A percentile compares a stretch with the other conserved stretches of the same genome.
These are phyloP conservation scores for Oropetium thomaeum DNA, from an alignment of 176 grass and related monocot genomes.

Conservation along the genomic window DNA sequence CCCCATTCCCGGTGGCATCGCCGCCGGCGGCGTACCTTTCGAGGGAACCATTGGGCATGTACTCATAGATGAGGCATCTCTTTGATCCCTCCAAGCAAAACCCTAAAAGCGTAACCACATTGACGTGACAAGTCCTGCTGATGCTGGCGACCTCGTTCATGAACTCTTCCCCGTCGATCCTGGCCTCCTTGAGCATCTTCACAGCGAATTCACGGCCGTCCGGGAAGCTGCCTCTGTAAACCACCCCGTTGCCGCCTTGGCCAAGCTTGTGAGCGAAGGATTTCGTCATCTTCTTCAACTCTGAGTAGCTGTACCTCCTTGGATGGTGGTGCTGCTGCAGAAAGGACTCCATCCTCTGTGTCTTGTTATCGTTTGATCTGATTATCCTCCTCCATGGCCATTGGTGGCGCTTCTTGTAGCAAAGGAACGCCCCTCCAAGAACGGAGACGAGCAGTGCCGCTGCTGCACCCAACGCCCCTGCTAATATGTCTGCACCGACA, in stretches of 20 bases:
- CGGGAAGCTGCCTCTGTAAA: constrained; percentile 46
- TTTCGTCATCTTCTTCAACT: constrained; percentile 47
- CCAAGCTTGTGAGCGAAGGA: constrained; percentile 49
- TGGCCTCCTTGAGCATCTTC: constrained; percentile 48
- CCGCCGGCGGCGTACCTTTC: constrained; percentile 17
- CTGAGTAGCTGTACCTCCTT: constrained; percentile 42
- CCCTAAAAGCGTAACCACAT: constrained; percentile 49
- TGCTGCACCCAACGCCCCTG: neutral
- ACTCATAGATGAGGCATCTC: constrained; percentile 47
- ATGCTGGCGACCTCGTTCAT: constrained; percentile 55
- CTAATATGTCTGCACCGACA: constrained; percentile 33
- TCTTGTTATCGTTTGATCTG: neutral
- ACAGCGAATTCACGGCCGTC: constrained; percentile 36
- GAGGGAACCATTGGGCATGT: constrained; percentile 49
- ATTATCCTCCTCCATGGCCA: constrained; percentile 22
- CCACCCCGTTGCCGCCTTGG: constrained; percentile 44
- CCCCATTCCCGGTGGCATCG: neutral
- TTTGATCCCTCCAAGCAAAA: constrained; percentile 41
- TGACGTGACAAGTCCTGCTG: constrained; percentile 50
- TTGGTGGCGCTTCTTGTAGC: neutral
- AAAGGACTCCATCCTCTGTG: neutral
- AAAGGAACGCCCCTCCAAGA: neutral
- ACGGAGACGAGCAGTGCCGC: neutral
- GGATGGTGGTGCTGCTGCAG: constrained; percentile 6
- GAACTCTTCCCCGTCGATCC: constrained; percentile 36